phyloP scores from a whole-genome alignment of 2,329 filamentous ascomycete species.

The Botrytis squamosa region DNA sequence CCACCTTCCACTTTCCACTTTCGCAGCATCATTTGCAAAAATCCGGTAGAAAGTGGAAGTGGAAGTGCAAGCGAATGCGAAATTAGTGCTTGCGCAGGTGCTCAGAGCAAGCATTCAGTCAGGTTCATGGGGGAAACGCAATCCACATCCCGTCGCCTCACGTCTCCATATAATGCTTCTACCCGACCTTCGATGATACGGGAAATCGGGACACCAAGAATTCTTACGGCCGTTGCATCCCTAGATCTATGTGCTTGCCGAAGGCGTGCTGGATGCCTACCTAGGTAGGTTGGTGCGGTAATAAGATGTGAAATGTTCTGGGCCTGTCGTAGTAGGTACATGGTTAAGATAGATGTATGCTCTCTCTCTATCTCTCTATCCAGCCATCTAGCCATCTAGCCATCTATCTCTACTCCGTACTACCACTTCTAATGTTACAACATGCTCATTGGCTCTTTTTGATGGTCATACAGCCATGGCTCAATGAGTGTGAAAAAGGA shows the following conservation, averaged over 20 bases:
- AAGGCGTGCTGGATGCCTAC: background rate
- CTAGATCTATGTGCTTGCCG: background rate
- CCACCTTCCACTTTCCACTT: background rate
- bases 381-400: too few relatives aligned
- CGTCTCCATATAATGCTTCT: constrained; percentile 12
- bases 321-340: too few relatives aligned
- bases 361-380: background rate
- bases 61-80: constrained; percentile 17
- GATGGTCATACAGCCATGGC: background rate
- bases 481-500: background rate
- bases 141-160: background rate
- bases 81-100: constrained; percentile 1
- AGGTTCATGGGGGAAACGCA: background rate
- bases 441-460: background rate
- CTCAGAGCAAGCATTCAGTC: background rate
- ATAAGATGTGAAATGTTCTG: background rate
- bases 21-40: background rate
- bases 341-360: background rate
- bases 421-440: background rate
- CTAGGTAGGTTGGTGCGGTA: background rate
- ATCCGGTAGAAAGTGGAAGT: background rate
- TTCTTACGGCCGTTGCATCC: background rate
- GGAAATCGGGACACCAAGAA: background rate
- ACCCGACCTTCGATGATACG: background rate
- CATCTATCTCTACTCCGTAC: too few relatives aligned